phyloP scores from a whole-genome alignment of 345 rosid species.

The Xanthoceras sorbifolium region DNA sequence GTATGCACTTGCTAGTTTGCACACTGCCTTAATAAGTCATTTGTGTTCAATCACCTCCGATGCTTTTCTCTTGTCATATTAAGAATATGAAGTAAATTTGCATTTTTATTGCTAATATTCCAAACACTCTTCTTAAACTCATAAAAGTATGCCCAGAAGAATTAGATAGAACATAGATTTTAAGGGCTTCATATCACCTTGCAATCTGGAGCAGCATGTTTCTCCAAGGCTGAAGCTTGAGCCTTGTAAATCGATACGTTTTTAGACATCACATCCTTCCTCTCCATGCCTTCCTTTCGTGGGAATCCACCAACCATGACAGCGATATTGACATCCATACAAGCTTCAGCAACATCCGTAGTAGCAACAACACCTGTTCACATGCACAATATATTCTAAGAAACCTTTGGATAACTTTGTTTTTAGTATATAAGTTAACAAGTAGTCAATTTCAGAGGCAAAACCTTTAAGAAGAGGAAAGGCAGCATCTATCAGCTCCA shows the following conservation, averaged over 20 bases:
- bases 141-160: background rate
- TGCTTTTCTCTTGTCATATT: background rate
- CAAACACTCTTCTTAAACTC: background rate
- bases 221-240: slow-evolving; percentile 79
- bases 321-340: slow-evolving; percentile 64
- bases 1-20: background rate
- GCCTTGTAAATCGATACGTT: slow-evolving; percentile 74
- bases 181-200: slow-evolving; percentile 40
- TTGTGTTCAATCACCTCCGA: background rate
- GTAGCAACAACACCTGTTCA: slow-evolving; percentile 67
- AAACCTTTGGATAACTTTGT: background rate
- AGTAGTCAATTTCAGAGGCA: background rate
- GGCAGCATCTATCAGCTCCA: slow-evolving; percentile 83
- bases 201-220: slow-evolving; percentile 74
- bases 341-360: slow-evolving; percentile 67
- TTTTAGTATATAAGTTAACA: background rate
- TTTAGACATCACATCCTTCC: slow-evolving; percentile 74
- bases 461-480: slow-evolving; percentile 76
- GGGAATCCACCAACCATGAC: slow-evolving; percentile 75
- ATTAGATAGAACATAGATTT: background rate
- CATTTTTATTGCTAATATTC: background rate
- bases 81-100: background rate
- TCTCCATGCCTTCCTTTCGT: slow-evolving; percentile 71
- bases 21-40: background rate
- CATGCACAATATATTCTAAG: background rate